Conservation (phyloP, 352 stramenopile genomes). For the Phytophthora crassamura region DNA sequence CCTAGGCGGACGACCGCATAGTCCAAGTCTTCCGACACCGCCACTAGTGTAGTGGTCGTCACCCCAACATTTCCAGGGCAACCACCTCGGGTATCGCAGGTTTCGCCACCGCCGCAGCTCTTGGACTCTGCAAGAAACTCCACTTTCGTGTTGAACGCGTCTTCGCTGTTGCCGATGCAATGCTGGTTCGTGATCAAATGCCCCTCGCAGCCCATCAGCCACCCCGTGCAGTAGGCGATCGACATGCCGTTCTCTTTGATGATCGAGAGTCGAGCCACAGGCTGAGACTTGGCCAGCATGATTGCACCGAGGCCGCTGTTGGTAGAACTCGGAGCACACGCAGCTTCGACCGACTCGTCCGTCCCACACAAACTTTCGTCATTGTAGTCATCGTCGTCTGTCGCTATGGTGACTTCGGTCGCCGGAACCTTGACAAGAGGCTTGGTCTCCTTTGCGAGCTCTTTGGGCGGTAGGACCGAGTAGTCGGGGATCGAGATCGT, state of each 20-base stretch:
- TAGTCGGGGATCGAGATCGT: conserved; percentile 70
- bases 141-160: conserved; percentile 70
- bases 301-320: conserved; percentile 29
- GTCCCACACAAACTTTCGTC: conserved; percentile 72
- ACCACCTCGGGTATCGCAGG: conserved; percentile 47
- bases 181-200: conserved; percentile 86
- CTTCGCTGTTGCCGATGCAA: conserved; percentile 65
- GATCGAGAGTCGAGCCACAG: conserved; percentile 72
- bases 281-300: conserved; percentile 55
- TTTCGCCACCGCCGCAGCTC: conserved; percentile 48
- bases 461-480: conserved; percentile 36
- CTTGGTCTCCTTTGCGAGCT: conserved; percentile 34
- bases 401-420: conserved; percentile 17
- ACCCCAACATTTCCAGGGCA: conserved; percentile 54
- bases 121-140: conserved; percentile 73
- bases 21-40: conserved; percentile 64
- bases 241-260: conserved; percentile 66
- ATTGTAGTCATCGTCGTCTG: conserved; percentile 25
- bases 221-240: conserved; percentile 76
- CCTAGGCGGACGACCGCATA: conserved; percentile 65
- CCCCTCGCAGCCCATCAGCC: conserved; percentile 73
- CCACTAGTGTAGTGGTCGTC: conserved; percentile 55
- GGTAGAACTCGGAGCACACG: conserved; percentile 49
- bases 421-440: conserved; percentile 32
- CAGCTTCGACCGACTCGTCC: conserved; percentile 76